Percentiles rank a stretch among this genome's conserved stretches.
These are phyloP conservation scores for Quercus aquifolioides DNA, from an alignment of 306 rosid species.

Conservation along the genomic window DNA sequence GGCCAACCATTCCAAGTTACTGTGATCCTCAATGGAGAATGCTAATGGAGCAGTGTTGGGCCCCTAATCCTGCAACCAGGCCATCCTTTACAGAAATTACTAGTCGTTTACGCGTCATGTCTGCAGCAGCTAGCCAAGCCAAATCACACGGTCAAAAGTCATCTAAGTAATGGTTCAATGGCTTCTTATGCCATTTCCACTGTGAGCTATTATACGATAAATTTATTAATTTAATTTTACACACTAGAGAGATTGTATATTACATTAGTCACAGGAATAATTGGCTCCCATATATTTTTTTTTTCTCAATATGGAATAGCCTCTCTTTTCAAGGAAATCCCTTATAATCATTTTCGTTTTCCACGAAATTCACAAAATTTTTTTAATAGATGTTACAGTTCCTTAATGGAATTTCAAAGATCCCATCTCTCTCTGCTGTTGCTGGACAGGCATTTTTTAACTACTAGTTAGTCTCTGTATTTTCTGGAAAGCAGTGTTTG, in stretches of 20 bases:
- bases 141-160: conserved; percentile 74
- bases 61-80: conserved; percentile 82
- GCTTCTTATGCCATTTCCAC: conserved; percentile 15
- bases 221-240: conserved; percentile 38
- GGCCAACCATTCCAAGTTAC: conserved; percentile 78
- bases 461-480: no score
- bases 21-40: conserved; percentile 84
- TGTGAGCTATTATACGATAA: not conserved
- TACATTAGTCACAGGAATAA: conserved; percentile 17
- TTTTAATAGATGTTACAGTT: not conserved
- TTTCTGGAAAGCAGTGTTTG: no score
- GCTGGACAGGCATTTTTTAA: no score
- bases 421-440: not conserved
- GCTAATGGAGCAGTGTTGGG: conserved; percentile 99
- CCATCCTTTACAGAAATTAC: conserved; percentile 93
- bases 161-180: conserved; percentile 47
- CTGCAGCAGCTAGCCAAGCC: conserved; percentile 62
- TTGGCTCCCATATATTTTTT: not conserved
- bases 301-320: not conserved
- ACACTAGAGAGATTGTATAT: conserved; percentile 10
- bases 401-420: not conserved
- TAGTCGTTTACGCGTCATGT: conserved; percentile 69
- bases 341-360: not conserved
- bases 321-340: not conserved
- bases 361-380: not conserved